These are phyloP conservation scores for button mushroom (Agaricus bisporus) DNA, from an alignment of 768 basidiomycete species.

Conservation along the genomic window DNA sequence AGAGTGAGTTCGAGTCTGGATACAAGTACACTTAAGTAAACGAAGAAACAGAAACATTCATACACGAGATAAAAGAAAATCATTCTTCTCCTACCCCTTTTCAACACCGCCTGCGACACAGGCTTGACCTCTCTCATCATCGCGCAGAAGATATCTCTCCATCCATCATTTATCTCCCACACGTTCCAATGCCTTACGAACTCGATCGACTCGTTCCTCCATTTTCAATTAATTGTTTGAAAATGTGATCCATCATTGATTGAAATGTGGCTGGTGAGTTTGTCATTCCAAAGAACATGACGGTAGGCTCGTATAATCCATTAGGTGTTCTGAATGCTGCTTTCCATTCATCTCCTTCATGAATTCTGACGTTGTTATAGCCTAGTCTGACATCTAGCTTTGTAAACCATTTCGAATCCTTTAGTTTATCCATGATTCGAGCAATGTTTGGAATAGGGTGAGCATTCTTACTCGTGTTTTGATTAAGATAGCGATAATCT, in stretches of 20 bases:
- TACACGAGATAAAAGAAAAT: too few relatives aligned
- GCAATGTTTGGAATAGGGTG: slow-evolving; percentile 30
- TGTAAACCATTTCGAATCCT: slow-evolving; percentile 7
- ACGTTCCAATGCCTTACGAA: too few relatives aligned
- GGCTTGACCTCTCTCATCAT: too few relatives aligned
- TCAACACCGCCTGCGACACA: too few relatives aligned
- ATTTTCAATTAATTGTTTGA: slow-evolving; percentile 14
- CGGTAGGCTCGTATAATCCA: slow-evolving; percentile 14
- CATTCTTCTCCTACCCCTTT: too few relatives aligned
- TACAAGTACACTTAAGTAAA: too few relatives aligned
- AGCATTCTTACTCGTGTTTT: slow-evolving; percentile 23
- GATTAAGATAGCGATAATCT: slow-evolving; percentile 27
- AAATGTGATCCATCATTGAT: slow-evolving; percentile 14
- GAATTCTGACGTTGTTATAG: slow-evolving; percentile 4
- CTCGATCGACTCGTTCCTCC: too few relatives aligned
- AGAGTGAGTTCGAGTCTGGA: too few relatives aligned
- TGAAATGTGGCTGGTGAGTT: slow-evolving; percentile 14
- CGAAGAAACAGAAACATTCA: too few relatives aligned
- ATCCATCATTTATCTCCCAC: too few relatives aligned
- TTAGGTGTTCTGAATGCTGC: slow-evolving; percentile 1
- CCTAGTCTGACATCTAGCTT: slow-evolving; percentile 4
- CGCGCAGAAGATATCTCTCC: too few relatives aligned
- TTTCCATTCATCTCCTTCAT: slow-evolving; percentile 8
- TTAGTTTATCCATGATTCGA: slow-evolving; percentile 19
- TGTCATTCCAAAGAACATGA: slow-evolving; percentile 16